Conservation (phyloP, 768 basidiomycete species). For the Termitomyces sp. region DNA sequence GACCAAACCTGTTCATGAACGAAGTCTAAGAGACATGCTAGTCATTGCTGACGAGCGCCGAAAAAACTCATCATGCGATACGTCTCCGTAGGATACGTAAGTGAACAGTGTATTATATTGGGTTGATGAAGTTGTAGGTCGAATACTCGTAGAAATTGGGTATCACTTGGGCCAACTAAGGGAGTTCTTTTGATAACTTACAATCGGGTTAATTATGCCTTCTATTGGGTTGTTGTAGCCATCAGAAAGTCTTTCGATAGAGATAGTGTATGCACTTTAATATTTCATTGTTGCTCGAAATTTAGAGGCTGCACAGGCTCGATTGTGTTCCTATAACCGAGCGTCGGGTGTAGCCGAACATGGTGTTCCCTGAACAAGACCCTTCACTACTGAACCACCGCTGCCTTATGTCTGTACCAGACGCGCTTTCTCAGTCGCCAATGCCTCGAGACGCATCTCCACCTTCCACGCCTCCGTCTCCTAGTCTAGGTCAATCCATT, state of each 20-base stretch:
- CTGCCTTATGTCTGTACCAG: slow-evolving; percentile 9
- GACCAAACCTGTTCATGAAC: slow-evolving; percentile 79
- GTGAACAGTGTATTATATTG: background rate
- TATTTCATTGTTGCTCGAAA: background rate
- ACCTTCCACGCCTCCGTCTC: slow-evolving; percentile 43
- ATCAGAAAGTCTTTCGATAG: background rate
- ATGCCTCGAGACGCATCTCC: slow-evolving; percentile 24
- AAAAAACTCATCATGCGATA: slow-evolving; percentile 23
- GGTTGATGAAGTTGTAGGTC: background rate
- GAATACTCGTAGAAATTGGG: background rate
- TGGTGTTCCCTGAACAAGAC: slow-evolving; percentile 15
- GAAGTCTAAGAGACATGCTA: slow-evolving; percentile 43
- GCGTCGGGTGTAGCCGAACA: slow-evolving; percentile 38
- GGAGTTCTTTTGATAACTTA: background rate
- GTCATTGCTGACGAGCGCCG: slow-evolving; percentile 44
- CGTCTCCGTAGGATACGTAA: slow-evolving; percentile 12
- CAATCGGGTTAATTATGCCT: background rate
- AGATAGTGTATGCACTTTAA: background rate
- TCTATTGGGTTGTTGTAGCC: background rate
- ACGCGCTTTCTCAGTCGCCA: slow-evolving; percentile 15
- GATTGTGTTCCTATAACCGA: slow-evolving; percentile 11
- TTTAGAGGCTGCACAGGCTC: no score
- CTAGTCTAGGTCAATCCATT: slow-evolving; percentile 40
- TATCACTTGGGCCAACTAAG: background rate
- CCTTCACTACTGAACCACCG: slow-evolving; percentile 7